Evolutionary conservation across 2,329 filamentous ascomycete species (phyloP).

Genomic region (Talaromyces sp.): DNA sequence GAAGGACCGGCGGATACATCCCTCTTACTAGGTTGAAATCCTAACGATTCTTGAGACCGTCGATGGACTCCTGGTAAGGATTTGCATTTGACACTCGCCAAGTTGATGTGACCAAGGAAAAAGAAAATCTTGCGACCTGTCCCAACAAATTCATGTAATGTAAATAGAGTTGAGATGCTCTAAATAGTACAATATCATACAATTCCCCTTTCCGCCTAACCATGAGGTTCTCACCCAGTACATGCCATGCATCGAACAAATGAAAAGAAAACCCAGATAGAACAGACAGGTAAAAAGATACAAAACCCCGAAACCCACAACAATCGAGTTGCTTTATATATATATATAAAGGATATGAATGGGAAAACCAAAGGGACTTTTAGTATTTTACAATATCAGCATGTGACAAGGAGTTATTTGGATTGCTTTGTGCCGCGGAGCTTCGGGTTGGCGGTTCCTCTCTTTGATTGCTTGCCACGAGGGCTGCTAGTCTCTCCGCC

Average conservation of each 20-base stretch:
- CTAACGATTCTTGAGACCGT: neutral
- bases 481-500: constrained; percentile 52
- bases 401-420: constrained; percentile 7
- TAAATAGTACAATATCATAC: constrained; percentile 24
- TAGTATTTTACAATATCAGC: constrained; percentile 9
- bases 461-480: constrained; percentile 45
- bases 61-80: neutral
- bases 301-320: neutral
- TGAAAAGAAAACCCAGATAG: constrained; percentile 5
- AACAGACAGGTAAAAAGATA: constrained; percentile 2
- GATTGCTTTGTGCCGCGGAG: constrained; percentile 44
- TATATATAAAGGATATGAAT: neutral
- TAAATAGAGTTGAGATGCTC: constrained; percentile 37
- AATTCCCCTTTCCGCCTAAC: constrained; percentile 17
- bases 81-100: neutral
- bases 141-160: neutral
- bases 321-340: neutral
- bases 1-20: neutral
- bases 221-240: constrained; percentile 20
- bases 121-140: neutral
- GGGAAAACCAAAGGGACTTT: constrained; percentile 11
- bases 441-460: constrained; percentile 43
- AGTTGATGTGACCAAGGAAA: neutral
- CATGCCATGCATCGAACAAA: constrained; percentile 18
- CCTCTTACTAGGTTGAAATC: neutral